Evolutionary conservation across 345 rosid species (phyloP).

Genomic region (Angophora floribunda): DNA sequence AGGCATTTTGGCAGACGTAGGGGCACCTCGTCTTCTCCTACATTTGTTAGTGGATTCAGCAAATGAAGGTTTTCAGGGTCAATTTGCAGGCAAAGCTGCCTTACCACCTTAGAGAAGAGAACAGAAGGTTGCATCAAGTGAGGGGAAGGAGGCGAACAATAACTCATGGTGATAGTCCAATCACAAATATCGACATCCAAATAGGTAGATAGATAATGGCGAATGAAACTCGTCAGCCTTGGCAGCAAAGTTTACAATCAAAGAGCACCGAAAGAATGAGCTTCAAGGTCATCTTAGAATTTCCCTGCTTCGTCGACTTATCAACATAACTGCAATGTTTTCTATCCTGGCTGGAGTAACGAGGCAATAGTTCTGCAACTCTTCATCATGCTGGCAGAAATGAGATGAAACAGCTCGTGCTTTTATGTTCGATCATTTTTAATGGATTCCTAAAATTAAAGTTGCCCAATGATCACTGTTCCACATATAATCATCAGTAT

Average conservation of each 20-base stretch:
- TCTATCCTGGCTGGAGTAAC: background rate
- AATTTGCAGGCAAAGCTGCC: slow-evolving; percentile 67
- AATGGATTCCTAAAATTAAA: background rate
- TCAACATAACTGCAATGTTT: background rate
- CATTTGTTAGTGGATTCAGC: slow-evolving; percentile 50
- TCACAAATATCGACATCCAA: background rate
- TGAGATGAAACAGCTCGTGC: background rate
- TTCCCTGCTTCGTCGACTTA: background rate
- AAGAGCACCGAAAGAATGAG: background rate
- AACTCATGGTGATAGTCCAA: background rate
- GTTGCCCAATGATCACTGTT: background rate
- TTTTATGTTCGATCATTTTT: background rate
- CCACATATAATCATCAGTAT: background rate
- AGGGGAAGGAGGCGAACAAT: background rate
- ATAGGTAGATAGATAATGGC: background rate
- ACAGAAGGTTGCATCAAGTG: background rate
- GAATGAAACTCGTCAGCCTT: background rate
- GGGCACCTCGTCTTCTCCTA: slow-evolving; percentile 70
- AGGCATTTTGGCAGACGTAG: slow-evolving; percentile 72
- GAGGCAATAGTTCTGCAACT: background rate
- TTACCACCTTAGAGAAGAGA: slow-evolving; percentile 59
- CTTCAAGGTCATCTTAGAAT: background rate
- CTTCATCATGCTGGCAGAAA: background rate
- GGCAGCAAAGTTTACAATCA: background rate
- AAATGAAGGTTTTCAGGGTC: slow-evolving; percentile 67